phyloP scores from a whole-genome alignment of 805 yeast genomes.

The Ogataea angusta region DNA sequence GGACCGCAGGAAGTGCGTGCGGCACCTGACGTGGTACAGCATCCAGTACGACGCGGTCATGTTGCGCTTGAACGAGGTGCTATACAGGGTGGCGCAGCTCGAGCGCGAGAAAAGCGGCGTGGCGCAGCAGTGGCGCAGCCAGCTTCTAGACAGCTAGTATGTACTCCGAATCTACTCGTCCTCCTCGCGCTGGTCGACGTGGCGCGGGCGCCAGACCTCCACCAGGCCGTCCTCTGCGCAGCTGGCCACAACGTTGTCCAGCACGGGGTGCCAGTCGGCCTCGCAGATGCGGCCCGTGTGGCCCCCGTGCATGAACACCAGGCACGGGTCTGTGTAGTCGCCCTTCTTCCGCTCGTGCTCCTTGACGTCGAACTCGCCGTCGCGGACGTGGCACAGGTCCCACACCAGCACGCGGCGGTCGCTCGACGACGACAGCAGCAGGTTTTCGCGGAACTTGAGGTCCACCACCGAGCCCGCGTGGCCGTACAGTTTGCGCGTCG shows the following conservation, averaged over 20 bases:
- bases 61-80: conserved; percentile 30
- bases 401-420: conserved; percentile 74
- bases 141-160: too few relatives aligned
- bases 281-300: conserved; percentile 71
- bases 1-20: conserved; percentile 54
- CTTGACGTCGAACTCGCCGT: conserved; percentile 51
- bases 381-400: conserved; percentile 63
- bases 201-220: conserved; percentile 73
- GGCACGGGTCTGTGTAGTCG: conserved; percentile 69
- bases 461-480: conserved; percentile 57
- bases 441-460: conserved; percentile 46
- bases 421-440: conserved; percentile 54
- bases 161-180: conserved; percentile 30
- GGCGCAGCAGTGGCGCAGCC: conserved; percentile 35
- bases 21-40: conserved; percentile 41
- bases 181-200: conserved; percentile 39
- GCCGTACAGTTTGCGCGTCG: conserved; percentile 65
- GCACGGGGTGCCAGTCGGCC: conserved; percentile 60
- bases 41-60: conserved; percentile 37
- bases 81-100: conserved; percentile 17
- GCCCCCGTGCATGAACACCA: conserved; percentile 81
- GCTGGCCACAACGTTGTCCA: conserved; percentile 57
- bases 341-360: conserved; percentile 51
- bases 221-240: conserved; percentile 74
- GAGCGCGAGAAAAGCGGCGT: conserved; percentile 30